Conservation (phyloP, 169 alveolate genomes). For the Cryptosporidium bovis region DNA sequence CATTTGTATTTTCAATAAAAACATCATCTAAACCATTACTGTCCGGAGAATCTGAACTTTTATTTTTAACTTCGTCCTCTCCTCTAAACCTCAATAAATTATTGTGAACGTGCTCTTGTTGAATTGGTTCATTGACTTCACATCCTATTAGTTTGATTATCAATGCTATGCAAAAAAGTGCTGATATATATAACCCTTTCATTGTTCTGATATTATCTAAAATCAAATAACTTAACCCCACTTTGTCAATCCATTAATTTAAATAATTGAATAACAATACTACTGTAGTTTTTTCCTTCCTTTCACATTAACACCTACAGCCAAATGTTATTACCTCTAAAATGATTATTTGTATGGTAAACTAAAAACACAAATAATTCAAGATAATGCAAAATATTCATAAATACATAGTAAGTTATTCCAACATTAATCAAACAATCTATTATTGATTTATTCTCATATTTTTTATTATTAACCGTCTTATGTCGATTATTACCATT, state of each 20-base stretch:
- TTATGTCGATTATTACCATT: slow-evolving; percentile 49
- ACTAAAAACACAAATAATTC: too few relatives aligned
- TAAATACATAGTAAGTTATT: neutral
- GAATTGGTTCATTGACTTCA: neutral
- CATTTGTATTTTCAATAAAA: neutral
- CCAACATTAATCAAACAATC: neutral
- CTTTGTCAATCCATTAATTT: too few relatives aligned
- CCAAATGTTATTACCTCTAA: too few relatives aligned
- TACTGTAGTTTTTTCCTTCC: too few relatives aligned
- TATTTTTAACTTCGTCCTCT: neutral
- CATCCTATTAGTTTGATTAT: neutral
- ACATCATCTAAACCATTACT: neutral
- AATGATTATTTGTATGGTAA: too few relatives aligned
- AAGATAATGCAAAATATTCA: too few relatives aligned
- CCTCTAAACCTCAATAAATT: slow-evolving; percentile 36
- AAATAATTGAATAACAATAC: too few relatives aligned
- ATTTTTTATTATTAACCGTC: slow-evolving; percentile 17
- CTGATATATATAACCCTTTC: too few relatives aligned
- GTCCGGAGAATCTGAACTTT: neutral
- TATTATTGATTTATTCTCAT: neutral
- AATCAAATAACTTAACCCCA: too few relatives aligned
- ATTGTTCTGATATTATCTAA: too few relatives aligned
- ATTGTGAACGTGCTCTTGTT: slow-evolving; percentile 16
- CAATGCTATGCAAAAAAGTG: too few relatives aligned
- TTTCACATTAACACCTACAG: too few relatives aligned